These are phyloP conservation scores for Eucommia ulmoides DNA, from an alignment of 257 asterid species.

Conservation along the genomic window DNA sequence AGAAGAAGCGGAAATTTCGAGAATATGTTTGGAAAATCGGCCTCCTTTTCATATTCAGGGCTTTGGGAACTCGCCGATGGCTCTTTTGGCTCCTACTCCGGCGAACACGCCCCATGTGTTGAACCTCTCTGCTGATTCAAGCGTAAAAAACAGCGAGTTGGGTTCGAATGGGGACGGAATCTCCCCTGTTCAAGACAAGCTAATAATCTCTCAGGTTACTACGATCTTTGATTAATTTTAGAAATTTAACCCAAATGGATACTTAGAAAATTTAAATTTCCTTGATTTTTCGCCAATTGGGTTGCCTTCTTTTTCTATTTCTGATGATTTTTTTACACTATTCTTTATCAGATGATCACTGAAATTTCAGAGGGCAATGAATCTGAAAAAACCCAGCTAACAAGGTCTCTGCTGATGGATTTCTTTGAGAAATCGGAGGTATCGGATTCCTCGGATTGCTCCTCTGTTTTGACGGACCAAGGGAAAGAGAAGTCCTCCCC, in stretches of 20 bases:
- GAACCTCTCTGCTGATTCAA: constrained; percentile 15
- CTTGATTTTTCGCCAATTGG: not conserved
- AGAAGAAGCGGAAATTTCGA: constrained; percentile 65
- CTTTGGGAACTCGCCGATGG: constrained; percentile 39
- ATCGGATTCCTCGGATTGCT: not conserved
- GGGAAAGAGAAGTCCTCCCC: constrained; percentile 20
- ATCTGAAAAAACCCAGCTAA: constrained; percentile 28
- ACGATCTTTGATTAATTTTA: not conserved
- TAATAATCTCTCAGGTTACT: constrained; percentile 44
- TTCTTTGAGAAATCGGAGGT: constrained; percentile 48
- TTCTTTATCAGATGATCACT: constrained; percentile 19
- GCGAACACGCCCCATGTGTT: constrained; percentile 68
- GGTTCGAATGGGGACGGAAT: no score
- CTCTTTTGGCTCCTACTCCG: constrained; percentile 69
- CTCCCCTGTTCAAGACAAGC: constrained; percentile 26
- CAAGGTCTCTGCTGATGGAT: constrained; percentile 68
- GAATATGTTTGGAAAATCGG: constrained; percentile 26
- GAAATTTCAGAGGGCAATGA: constrained; percentile 27
- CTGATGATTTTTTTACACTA: not conserved
- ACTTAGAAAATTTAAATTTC: not conserved
- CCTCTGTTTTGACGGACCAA: constrained; percentile 30
- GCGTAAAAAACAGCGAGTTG: constrained; percentile 9
- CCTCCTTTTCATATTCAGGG: constrained; percentile 38
- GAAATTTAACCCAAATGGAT: not conserved
- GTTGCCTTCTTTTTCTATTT: not conserved